These are phyloP conservation scores for Vanrija sp. DNA, from an alignment of 1,284 basidiomycete species.

Conservation along the genomic window DNA sequence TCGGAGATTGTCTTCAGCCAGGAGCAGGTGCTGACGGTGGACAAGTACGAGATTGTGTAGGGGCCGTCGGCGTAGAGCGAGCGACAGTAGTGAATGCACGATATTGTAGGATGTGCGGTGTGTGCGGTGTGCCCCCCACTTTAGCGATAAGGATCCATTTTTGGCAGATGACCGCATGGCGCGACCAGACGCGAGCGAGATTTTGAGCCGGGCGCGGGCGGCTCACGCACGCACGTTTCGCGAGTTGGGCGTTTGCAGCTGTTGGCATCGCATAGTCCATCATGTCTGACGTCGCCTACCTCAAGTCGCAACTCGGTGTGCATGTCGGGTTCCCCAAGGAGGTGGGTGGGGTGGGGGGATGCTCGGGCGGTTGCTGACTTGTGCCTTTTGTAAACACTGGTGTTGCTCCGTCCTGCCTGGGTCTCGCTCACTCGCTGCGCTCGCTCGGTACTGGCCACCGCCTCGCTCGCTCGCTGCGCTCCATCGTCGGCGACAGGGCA, in stretches of 20 bases:
- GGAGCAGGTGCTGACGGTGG: conserved; percentile 67
- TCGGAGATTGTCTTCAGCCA: conserved; percentile 68
- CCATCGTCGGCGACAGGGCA: conserved; percentile 26
- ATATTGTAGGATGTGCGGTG: not conserved
- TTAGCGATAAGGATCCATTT: too few relatives aligned
- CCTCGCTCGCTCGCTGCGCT: not conserved
- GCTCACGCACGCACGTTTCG: too few relatives aligned
- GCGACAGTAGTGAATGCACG: not conserved
- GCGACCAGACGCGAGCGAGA: too few relatives aligned
- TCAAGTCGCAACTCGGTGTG: conserved; percentile 63
- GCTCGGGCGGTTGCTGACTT: not conserved
- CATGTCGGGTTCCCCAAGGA: conserved; percentile 85
- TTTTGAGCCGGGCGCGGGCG: too few relatives aligned
- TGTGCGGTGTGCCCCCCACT: too few relatives aligned
- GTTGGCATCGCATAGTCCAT: conserved; percentile 11
- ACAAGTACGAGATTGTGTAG: conserved; percentile 59
- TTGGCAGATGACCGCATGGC: too few relatives aligned
- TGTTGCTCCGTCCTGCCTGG: too few relatives aligned
- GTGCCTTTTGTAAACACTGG: not conserved
- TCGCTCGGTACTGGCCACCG: not conserved
- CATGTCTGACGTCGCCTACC: conserved; percentile 73
- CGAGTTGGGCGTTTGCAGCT: not conserved
- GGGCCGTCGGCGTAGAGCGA: not conserved
- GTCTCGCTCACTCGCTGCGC: too few relatives aligned
- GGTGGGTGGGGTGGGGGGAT: conserved; percentile 50